These are phyloP conservation scores for Phaseolus lunatus DNA, from an alignment of 306 rosid genomes.

Conservation along the genomic window DNA sequence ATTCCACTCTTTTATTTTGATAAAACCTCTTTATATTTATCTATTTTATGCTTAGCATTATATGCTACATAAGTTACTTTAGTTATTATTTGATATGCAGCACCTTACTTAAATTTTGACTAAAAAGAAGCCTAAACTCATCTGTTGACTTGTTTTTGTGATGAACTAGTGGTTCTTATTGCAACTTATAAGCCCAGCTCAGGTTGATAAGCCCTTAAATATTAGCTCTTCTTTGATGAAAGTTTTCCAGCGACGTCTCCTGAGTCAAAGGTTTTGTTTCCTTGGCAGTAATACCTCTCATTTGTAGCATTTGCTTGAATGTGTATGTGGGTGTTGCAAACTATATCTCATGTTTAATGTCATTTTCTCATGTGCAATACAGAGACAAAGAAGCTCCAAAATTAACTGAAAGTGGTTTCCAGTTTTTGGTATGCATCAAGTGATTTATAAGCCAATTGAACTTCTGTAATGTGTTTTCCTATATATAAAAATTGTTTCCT, in stretches of 20 bases:
- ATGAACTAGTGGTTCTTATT: constrained; percentile 84
- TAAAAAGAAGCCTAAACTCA: constrained; percentile 44
- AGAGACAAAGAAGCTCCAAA: constrained; percentile 92
- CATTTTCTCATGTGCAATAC: constrained; percentile 36
- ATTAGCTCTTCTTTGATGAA: constrained; percentile 90
- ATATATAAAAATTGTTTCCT: constrained; percentile 44
- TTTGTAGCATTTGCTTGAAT: constrained; percentile 21
- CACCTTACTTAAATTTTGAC: constrained; percentile 45
- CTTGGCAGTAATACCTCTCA: constrained; percentile 35
- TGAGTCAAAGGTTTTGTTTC: constrained; percentile 76
- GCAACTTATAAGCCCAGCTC: constrained; percentile 88
- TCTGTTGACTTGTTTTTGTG: constrained; percentile 56
- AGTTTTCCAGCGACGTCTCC: constrained; percentile 87
- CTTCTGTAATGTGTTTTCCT: constrained; percentile 46
- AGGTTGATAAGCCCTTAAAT: constrained; percentile 75
- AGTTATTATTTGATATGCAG: constrained; percentile 12
- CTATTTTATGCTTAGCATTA: constrained; percentile 9
- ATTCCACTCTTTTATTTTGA: constrained; percentile 23
- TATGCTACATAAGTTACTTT: constrained; percentile 12
- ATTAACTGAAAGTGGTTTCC: constrained; percentile 96
- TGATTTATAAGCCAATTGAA: constrained; percentile 46
- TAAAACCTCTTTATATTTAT: not conserved
- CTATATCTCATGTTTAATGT: constrained; percentile 41
- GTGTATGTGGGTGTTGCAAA: constrained; percentile 22
- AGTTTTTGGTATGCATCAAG: constrained; percentile 86